Evolutionary conservation across 495 filamentous ascomycete genomes (phyloP), one percentile per base, ranked within the genome.

Genomic region (Cryomyces minteri): DNA sequence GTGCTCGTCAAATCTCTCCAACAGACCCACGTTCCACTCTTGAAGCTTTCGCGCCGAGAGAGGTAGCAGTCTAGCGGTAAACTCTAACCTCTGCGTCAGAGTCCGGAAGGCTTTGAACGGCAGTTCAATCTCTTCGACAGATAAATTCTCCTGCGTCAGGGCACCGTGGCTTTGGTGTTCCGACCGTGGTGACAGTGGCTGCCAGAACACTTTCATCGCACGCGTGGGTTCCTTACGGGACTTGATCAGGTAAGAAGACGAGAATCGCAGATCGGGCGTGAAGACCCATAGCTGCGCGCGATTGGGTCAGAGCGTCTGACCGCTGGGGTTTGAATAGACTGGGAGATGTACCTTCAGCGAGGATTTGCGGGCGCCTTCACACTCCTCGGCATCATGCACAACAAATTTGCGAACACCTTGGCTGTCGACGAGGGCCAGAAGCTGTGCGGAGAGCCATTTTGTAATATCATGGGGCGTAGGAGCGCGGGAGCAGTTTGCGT

Each of bases 401-500:
- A 47, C 32, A 44, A 64, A 58, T 47, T 60, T 59, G 5, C 58
- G 43, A 9, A 59, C 46, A 37, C 56, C 54, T 41, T 50, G 46
- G 41, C 47, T 56, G 30, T 62, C 57, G 28, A 56, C 51, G 14
- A 58, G 50, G 40, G 40, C 41, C 37, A 64, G 46, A 10, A 64
- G 41, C 6, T 48, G 50, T n/a, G 55, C 50, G 5, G 59, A 53
- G 9, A 64, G 48, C 61, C 61, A 64, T 44, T 62, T 58, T 43
- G 62, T 50, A n/a, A 37, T 43, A 36, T 42, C 43, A 42, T 53
- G 56, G 1, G 39, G 45, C 10, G 39, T 45, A 4, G 40, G 28
- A 8, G 10, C 4, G 6, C 14, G 10, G 12, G 44, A 31, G 37
- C 28, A 6, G 34, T 14, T 39, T 44, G 7, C 8, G 11, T 32